These are phyloP conservation scores for Lotus japonicus DNA, from an alignment of 306 rosid species.

Conservation along the genomic window DNA sequence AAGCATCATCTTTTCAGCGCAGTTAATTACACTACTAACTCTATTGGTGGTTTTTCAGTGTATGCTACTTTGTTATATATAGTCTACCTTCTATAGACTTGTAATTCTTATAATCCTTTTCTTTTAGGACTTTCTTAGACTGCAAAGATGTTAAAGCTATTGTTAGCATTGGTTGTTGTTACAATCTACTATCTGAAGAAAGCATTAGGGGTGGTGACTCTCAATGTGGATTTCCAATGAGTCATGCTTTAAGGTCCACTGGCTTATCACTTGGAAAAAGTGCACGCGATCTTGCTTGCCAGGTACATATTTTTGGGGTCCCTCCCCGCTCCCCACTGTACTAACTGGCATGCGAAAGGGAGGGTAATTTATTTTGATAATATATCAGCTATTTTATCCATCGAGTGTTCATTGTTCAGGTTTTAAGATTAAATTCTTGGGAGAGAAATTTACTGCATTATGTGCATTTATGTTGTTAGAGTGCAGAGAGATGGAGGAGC, in stretches of 20 bases:
- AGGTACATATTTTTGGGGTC: conserved; percentile 41
- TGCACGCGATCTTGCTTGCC: conserved; percentile 89
- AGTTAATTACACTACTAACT: background rate
- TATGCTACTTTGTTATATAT: background rate
- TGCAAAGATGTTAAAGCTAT: conserved; percentile 82
- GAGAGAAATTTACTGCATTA: background rate
- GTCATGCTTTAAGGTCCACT: conserved; percentile 55
- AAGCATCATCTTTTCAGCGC: background rate
- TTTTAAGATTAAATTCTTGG: background rate
- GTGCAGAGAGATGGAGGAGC: conserved; percentile 93
- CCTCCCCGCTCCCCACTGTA: background rate
- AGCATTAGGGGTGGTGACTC: conserved; percentile 32
- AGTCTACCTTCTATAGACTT: background rate
- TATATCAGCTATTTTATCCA: too few species aligned
- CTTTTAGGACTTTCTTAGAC: conserved; percentile 64
- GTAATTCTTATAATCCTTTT: conserved; percentile 21
- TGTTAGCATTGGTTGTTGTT: conserved; percentile 87
- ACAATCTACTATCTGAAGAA: conserved; percentile 81
- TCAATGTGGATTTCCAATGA: conserved; percentile 75
- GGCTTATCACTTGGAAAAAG: conserved; percentile 71
- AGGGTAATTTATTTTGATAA: background rate
- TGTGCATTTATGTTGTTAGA: conserved; percentile 43
- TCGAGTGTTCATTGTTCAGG: background rate
- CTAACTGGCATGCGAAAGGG: background rate
- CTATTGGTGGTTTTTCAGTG: background rate